Evolutionary conservation across 805 yeast genomes (phyloP), one percentile per base, ranked within the genome.

Genomic region (Candida schatavii): DNA sequence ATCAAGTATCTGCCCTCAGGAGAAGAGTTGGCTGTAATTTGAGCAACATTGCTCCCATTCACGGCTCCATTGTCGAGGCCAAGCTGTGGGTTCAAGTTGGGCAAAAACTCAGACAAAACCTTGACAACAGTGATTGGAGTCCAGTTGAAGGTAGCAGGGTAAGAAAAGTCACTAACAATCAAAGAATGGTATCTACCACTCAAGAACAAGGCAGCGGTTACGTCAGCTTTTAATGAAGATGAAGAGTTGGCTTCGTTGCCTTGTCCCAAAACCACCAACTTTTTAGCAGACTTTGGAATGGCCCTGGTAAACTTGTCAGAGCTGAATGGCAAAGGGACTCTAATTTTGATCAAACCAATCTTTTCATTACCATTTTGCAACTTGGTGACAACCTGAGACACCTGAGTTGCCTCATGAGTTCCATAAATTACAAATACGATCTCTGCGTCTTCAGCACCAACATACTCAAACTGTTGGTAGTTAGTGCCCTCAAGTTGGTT

Each of bases 361-460:
- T 69, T 62, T 39, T 62, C 59, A 3, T 57, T 44, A 17, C 62
- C 59, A n/a, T n/a, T n/a, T 11, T 23, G 7, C 29, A 64, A 55
- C 17, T 57, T 56, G 26, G 57, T 49, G 36, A 82, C 66, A 22
- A 75, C 70, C 21, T 66, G 61, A 37, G 75, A 52, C 31, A 86
- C 72, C 42, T 78, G 64, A 42, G 79, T 69, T 14, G 84, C 67
- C 58, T 85, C 89, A 33, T 75, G 63, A 31, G 93, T 72, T 19
- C 96, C 95, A 49, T 85, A 81, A n/a, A 82, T 72, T 26, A 89
- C 91, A 59, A 86, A 82, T n/a, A 90, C 86, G 19, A 84, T 78
- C 35, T 77, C 78, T 6, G 96, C 83, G 42, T 70, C 62, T 7
- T 60, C 58, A 41, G 70, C 69, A 40, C 97, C 97, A 45, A 59